A percentile compares a stretch with the other conserved stretches of the same genome.
phyloP scores from a whole-genome alignment of 345 rosid species.

The Corchorus olitorius region DNA sequence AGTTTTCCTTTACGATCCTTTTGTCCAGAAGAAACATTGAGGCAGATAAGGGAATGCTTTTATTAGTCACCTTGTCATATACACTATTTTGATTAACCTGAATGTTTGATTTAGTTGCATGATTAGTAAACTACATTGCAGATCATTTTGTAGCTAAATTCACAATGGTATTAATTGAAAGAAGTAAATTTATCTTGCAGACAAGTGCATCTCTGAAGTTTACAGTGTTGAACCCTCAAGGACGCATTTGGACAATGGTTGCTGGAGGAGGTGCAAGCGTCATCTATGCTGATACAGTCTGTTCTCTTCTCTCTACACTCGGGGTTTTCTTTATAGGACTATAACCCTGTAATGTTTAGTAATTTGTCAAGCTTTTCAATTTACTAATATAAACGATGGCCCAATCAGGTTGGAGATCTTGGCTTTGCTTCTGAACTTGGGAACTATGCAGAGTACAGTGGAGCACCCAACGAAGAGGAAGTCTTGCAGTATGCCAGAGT shows the following conservation, averaged over 20 bases:
- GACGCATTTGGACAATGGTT: constrained; percentile 95
- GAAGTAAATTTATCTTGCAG: constrained; percentile 39
- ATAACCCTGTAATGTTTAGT: neutral
- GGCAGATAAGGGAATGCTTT: neutral
- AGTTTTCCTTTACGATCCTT: neutral
- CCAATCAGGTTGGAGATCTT: constrained; percentile 85
- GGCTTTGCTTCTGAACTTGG: constrained; percentile 91
- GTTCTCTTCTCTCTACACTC: constrained; percentile 22
- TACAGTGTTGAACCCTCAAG: constrained; percentile 91
- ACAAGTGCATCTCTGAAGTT: constrained; percentile 97
- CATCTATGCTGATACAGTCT: constrained; percentile 89
- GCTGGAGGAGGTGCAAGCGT: constrained; percentile 99
- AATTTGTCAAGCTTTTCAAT: neutral
- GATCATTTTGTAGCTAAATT: constrained; percentile 11
- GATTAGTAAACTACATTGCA: neutral
- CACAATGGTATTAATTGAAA: neutral
- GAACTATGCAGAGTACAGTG: constrained; percentile 94
- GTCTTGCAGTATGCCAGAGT: constrained; percentile 99
- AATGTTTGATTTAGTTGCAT: neutral
- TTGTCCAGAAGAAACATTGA: neutral
- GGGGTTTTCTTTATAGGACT: neutral
- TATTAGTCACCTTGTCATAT: neutral
- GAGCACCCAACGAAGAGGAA: constrained; percentile 98
- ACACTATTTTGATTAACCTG: neutral
- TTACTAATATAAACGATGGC: constrained; percentile 7